These are phyloP conservation scores for Candida sp. DNA, from an alignment of 1,139 yeast genomes.

Conservation along the genomic window DNA sequence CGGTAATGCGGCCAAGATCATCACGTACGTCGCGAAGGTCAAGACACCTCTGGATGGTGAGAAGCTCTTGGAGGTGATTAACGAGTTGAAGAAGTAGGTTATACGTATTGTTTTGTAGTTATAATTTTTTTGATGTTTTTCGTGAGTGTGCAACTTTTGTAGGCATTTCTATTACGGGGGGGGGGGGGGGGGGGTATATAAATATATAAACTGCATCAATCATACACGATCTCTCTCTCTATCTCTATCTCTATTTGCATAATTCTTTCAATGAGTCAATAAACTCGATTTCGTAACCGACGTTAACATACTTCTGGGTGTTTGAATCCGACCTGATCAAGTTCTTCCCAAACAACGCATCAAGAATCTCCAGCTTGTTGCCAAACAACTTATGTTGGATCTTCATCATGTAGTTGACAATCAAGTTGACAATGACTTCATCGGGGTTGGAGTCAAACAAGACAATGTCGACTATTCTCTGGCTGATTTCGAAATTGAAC, in stretches of 20 bases:
- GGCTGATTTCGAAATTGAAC: constrained; percentile 28
- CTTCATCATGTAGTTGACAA: constrained; percentile 52
- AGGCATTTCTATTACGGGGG: background rate
- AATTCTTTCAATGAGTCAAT: constrained; percentile 38
- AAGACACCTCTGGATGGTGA: constrained; percentile 73
- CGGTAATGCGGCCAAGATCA: constrained; percentile 36
- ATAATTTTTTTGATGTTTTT: background rate
- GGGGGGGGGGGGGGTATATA: too few species aligned
- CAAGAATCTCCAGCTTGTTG: constrained; percentile 45
- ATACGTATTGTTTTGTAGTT: background rate
- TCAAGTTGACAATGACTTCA: constrained; percentile 45
- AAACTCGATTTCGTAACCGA: constrained; percentile 56
- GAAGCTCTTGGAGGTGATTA: constrained; percentile 58
- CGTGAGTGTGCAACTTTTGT: background rate
- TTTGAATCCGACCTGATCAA: background rate
- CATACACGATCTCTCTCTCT: too few species aligned
- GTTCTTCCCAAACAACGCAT: constrained; percentile 29
- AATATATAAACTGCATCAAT: constrained; percentile 2
- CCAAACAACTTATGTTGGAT: constrained; percentile 60
- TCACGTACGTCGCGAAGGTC: constrained; percentile 72
- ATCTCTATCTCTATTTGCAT: constrained; percentile 9
- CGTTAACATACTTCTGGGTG: constrained; percentile 35
- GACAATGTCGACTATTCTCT: constrained; percentile 54
- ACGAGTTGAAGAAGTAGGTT: constrained; percentile 27
- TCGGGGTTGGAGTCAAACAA: constrained; percentile 46